These are phyloP conservation scores for Pleurotus tuoliensis DNA, from an alignment of 768 basidiomycete species.

Conservation along the genomic window DNA sequence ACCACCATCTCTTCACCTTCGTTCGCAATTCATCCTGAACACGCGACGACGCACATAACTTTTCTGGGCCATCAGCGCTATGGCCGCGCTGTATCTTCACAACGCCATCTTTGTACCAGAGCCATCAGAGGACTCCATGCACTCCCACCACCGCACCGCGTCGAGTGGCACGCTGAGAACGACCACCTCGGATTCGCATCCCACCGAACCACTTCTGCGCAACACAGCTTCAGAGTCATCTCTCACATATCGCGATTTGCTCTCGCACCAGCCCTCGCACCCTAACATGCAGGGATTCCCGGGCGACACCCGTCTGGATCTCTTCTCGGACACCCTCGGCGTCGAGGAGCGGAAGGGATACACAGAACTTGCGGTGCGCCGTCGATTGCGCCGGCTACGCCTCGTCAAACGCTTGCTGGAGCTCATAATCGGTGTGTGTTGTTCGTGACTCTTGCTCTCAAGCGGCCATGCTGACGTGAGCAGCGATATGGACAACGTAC, in stretches of 20 bases:
- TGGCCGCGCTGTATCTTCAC: slow-evolving; percentile 61
- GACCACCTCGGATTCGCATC: slow-evolving; percentile 36
- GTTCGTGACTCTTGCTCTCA: background rate
- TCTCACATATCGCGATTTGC: slow-evolving; percentile 27
- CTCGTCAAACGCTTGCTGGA: slow-evolving; percentile 26
- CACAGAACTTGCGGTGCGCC: slow-evolving; percentile 19
- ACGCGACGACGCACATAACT: slow-evolving; percentile 11
- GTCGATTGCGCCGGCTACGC: slow-evolving; percentile 26
- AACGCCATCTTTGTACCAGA: slow-evolving; percentile 45
- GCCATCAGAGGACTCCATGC: slow-evolving; percentile 18
- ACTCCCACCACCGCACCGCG: slow-evolving; percentile 13
- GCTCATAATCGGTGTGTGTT: slow-evolving; percentile 33
- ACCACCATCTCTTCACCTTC: too few species aligned
- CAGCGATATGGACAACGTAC: slow-evolving; percentile 51
- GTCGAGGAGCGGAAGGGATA: slow-evolving; percentile 24
- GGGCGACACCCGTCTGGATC: slow-evolving; percentile 20
- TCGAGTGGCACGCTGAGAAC: slow-evolving; percentile 27
- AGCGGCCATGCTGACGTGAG: slow-evolving; percentile 31
- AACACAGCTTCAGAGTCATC: slow-evolving; percentile 24
- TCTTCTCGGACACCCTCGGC: slow-evolving; percentile 22
- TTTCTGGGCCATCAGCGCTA: slow-evolving; percentile 25
- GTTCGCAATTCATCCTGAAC: background rate
- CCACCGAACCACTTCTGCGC: slow-evolving; percentile 40
- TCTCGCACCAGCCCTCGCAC: slow-evolving; percentile 27
- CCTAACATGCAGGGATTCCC: slow-evolving; percentile 13